These are phyloP conservation scores for Dactylonectria macrodidyma DNA, from an alignment of 2,329 filamentous ascomycete species.

Conservation along the genomic window DNA sequence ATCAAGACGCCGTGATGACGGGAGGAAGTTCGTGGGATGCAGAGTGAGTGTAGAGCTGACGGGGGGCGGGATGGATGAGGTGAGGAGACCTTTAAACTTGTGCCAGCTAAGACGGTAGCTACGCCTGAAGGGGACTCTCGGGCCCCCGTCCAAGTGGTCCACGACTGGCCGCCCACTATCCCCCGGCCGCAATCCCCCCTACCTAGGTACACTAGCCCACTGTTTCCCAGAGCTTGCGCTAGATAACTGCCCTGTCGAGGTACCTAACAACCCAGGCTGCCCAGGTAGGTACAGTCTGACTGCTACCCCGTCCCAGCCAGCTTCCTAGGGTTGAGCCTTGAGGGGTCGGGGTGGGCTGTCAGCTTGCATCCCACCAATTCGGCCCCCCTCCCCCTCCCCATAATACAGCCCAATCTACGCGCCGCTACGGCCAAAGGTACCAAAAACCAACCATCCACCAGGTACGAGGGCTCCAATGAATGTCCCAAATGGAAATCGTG, in stretches of 20 bases:
- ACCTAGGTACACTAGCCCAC: not conserved
- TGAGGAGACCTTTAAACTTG: slow-evolving; percentile 28
- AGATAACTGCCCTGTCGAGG: not conserved
- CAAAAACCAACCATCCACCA: slow-evolving; percentile 1
- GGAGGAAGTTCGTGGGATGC: slow-evolving; percentile 14
- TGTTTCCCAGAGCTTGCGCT: not conserved
- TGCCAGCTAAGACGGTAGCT: slow-evolving; percentile 20
- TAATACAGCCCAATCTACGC: not conserved
- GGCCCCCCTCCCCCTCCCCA: not conserved
- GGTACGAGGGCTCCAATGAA: not conserved
- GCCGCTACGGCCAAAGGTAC: not conserved
- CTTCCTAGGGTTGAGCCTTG: not conserved
- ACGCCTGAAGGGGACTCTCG: slow-evolving; percentile 6
- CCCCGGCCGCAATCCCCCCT: not conserved
- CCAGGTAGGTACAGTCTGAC: not conserved
- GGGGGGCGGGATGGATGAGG: slow-evolving; percentile 21
- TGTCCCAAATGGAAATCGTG: not conserved
- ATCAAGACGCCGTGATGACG: slow-evolving; percentile 20
- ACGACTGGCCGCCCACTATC: slow-evolving; percentile 5
- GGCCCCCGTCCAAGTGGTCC: not conserved
- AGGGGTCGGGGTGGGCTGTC: not conserved
- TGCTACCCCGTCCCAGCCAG: not conserved
- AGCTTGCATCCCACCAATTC: not conserved
- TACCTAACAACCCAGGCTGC: not conserved
- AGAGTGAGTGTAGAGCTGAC: slow-evolving; percentile 10